phyloP scores from a whole-genome alignment of 2,329 filamentous ascomycete species.

The Chrysoporthe cubensis region DNA sequence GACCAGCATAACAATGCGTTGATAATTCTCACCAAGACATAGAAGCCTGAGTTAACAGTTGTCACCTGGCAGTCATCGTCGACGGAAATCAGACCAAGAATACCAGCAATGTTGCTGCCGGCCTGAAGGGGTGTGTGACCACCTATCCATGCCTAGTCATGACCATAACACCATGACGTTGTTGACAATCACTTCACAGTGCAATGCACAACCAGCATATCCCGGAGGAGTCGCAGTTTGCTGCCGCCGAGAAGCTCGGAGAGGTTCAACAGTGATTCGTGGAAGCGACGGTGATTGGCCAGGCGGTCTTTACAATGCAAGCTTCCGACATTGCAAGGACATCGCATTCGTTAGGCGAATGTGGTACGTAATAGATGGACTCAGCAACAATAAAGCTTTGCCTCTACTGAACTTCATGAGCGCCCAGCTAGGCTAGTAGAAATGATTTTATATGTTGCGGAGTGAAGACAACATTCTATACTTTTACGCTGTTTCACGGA shows the following conservation, averaged over 20 bases:
- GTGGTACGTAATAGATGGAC: background rate
- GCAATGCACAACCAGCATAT: slow-evolving; percentile 61
- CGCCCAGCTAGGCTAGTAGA: too few relatives aligned
- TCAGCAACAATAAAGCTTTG: background rate
- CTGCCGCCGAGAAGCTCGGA: slow-evolving; percentile 25
- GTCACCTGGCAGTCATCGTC: slow-evolving; percentile 35
- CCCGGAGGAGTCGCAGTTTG: slow-evolving; percentile 57
- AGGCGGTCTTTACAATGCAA: background rate
- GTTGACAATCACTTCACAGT: slow-evolving; percentile 35
- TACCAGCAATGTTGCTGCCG: slow-evolving; percentile 56
- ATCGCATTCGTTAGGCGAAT: background rate
- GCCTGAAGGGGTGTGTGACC: slow-evolving; percentile 53
- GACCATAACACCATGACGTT: slow-evolving; percentile 17
- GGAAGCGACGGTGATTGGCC: background rate
- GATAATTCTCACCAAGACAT: slow-evolving; percentile 33
- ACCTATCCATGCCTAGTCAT: slow-evolving; percentile 26
- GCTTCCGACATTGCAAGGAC: background rate
- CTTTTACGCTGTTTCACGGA: too few relatives aligned
- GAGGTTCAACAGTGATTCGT: slow-evolving; percentile 22
- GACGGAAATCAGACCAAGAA: slow-evolving; percentile 51
- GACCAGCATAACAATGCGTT: slow-evolving; percentile 48
- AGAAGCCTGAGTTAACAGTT: background rate
- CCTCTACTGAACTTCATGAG: too few relatives aligned
- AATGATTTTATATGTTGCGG: too few relatives aligned
- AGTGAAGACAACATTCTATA: too few relatives aligned